phyloP scores from a whole-genome alignment of 2,329 filamentous ascomycete species.

The Aureobasidium sp. region DNA sequence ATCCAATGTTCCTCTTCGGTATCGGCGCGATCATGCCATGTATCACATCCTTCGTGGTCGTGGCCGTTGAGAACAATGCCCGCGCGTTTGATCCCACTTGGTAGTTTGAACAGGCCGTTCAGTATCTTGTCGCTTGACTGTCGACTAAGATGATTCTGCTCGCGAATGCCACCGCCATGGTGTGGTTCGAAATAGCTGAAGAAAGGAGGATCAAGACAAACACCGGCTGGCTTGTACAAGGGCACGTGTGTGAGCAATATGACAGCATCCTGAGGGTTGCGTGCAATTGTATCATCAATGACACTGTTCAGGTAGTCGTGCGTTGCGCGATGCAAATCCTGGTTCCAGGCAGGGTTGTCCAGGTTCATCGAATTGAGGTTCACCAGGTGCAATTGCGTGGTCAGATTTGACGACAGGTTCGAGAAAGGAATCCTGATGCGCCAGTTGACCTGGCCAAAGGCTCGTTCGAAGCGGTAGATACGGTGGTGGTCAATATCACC shows the following conservation, averaged over 20 bases:
- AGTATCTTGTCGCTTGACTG: constrained; percentile 63
- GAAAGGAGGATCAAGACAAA: constrained; percentile 77
- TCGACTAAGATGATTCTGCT: constrained; percentile 82
- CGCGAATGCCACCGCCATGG: constrained; percentile 64
- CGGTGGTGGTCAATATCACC: constrained; percentile 76
- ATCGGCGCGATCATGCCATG: constrained; percentile 53
- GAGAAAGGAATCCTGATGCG: not conserved
- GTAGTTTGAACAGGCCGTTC: constrained; percentile 62
- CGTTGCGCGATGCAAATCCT: constrained; percentile 62
- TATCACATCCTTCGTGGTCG: constrained; percentile 91
- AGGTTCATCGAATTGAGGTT: constrained; percentile 91
- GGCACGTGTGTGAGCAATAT: constrained; percentile 89
- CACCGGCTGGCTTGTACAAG: constrained; percentile 69
- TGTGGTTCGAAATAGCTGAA: constrained; percentile 66
- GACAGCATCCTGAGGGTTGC: constrained; percentile 52
- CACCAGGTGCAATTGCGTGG: constrained; percentile 62
- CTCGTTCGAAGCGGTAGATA: constrained; percentile 70
- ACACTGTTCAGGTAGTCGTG: constrained; percentile 40
- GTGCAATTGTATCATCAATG: not conserved
- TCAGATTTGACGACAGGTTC: constrained; percentile 44
- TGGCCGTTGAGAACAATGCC: constrained; percentile 87
- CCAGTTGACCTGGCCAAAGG: constrained; percentile 86
- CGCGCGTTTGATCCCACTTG: constrained; percentile 30
- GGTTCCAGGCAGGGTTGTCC: constrained; percentile 66
- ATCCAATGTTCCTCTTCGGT: not conserved